Base-by-base conservation (phyloP, 306 rosid species). In the Purshia tridentata region DNA sequence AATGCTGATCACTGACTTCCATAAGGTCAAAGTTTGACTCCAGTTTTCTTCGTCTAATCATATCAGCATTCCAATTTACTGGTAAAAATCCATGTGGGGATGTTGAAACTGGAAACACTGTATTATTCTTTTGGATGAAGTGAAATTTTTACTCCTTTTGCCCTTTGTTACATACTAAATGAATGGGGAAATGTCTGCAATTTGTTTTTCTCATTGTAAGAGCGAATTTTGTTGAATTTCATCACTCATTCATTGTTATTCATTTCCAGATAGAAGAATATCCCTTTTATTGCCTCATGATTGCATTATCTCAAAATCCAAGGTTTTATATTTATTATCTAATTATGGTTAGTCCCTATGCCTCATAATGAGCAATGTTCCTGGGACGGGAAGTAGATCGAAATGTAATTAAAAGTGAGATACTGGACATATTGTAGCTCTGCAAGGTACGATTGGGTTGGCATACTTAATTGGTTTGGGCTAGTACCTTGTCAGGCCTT, bases 1-100 rank as follows among this genome's bases (percentile, higher is more conserved):
- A 82, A 82, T 47, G 82, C 73, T 5, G 85, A 81, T 69, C 73
- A 61, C 56, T 82, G 77, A 81, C 40, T 3, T 52, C 37, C n/a
- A 19, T 42, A 42, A 52, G 66, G 51, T 53, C 55, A 45, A 29
- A 68, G 64, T 65, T 47, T 76, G 72, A 69, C 59, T 41, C 47
- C 72, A 57, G 22, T 54, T 72, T 45, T 42, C 59, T 67, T 45
- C 68, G 44, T 62, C 55, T 62, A 45, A 59, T 77, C 72, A 56
- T 73, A 14, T 62, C 63, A 73, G 70, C 51, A 16, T 68, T 60
- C 53, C 22, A 73, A 58, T 53, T 20, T 57, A 40, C 54, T 8
- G 67, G 77, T 64, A 63, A 40, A 29, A 61, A 74, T 82, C 77
- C 77, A 54, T 58, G 73, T 73, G 48, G 69, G 68, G 51, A 77